Evolutionary conservation across 495 filamentous ascomycete species (phyloP).

Genomic region (Antarctomyces pellizariae): DNA sequence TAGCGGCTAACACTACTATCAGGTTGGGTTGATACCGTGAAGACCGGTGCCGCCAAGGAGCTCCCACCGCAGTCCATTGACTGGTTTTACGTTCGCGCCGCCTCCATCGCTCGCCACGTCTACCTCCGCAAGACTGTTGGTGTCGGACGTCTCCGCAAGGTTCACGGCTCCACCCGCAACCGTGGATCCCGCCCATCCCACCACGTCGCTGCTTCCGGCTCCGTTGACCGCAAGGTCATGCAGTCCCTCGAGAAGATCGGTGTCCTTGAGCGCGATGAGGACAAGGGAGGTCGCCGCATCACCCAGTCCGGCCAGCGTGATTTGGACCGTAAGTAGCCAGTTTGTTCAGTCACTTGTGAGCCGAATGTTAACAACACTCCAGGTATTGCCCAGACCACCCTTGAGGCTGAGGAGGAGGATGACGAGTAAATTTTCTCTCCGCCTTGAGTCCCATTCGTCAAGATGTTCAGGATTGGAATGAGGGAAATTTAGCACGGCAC

Average conservation of each 20-base stretch:
- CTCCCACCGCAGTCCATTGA: constrained; percentile 90
- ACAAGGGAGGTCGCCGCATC: constrained; percentile 90
- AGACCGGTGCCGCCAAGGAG: constrained; percentile 88
- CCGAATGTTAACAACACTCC: constrained; percentile 1
- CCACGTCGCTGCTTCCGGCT: constrained; percentile 87
- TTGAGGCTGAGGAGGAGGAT: constrained; percentile 46
- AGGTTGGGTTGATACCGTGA: constrained; percentile 98
- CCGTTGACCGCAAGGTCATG: constrained; percentile 86
- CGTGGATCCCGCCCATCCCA: constrained; percentile 75
- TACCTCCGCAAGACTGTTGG: constrained; percentile 98
- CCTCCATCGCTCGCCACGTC: constrained; percentile 87
- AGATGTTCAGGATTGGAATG: constrained; percentile 4
- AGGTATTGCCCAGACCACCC: constrained; percentile 50
- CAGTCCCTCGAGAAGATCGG: constrained; percentile 98
- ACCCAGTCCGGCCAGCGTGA: constrained; percentile 94
- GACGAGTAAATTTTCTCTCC: constrained; percentile 27
- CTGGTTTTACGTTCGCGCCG: constrained; percentile 98
- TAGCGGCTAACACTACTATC: constrained; percentile 8
- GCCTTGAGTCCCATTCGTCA: constrained; percentile 1
- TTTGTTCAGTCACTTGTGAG: neutral
- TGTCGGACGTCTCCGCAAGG: constrained; percentile 72
- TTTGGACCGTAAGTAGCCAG: constrained; percentile 73
- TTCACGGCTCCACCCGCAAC: constrained; percentile 92
- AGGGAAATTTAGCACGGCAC: constrained; percentile 7
- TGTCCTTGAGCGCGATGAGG: constrained; percentile 87